Evolutionary conservation across 2,329 filamentous ascomycete species (phyloP).

Genomic region (Curvularia lunata): DNA sequence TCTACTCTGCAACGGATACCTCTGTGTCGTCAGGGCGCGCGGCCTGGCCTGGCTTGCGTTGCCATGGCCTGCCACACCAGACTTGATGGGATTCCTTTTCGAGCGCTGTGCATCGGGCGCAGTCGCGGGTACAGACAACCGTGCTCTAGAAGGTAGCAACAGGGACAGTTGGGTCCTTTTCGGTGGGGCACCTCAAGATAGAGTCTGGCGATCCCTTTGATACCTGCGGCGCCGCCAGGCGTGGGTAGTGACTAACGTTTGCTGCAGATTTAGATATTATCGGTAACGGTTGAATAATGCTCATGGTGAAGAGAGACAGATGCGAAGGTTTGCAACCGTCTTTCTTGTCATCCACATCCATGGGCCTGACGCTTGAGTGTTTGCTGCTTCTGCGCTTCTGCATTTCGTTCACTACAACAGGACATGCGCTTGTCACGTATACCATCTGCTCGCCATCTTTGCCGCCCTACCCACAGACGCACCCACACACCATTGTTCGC

Average conservation of each 20-base stretch:
- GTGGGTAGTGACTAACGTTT: slow-evolving; percentile 5
- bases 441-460: slow-evolving; percentile 2
- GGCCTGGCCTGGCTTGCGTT: neutral
- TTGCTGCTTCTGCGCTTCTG: neutral
- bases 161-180: slow-evolving; percentile 10
- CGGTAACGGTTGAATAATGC: neutral
- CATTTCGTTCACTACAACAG: neutral
- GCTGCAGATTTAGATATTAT: neutral
- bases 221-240: neutral
- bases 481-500: slow-evolving; percentile 3
- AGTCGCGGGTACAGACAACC: slow-evolving; percentile 9
- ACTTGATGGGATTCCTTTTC: slow-evolving; percentile 13
- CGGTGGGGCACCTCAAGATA: slow-evolving; percentile 8
- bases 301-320: neutral
- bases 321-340: neutral
- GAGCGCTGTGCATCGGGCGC: slow-evolving; percentile 12
- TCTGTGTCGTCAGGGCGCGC: neutral
- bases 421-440: neutral
- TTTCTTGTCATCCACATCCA: neutral
- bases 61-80: slow-evolving; percentile 7
- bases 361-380: neutral
- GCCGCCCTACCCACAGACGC: neutral
- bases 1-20: neutral
- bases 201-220: slow-evolving; percentile 5
- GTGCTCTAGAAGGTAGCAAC: slow-evolving; percentile 5